A percentile compares a stretch with the other conserved stretches of the same genome.
Conservation (phyloP, 2,329 filamentous ascomycete species). For the Eutypella sp. region DNA sequence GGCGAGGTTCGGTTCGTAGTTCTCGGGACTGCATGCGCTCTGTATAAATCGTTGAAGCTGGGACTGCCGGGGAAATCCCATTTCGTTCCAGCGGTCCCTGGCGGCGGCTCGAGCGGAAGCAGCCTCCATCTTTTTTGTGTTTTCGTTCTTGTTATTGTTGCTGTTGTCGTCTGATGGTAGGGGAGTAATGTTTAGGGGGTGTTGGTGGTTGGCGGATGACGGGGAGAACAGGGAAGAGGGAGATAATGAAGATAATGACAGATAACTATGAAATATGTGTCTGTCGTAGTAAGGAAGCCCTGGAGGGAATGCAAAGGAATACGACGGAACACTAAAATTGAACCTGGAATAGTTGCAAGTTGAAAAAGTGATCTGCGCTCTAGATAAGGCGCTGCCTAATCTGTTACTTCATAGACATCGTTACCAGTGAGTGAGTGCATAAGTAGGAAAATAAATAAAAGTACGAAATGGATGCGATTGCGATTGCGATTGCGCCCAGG, state of each 20-base stretch:
- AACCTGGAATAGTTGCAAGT: too few relatives aligned
- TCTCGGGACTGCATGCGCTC: conserved; percentile 92
- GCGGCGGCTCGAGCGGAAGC: conserved; percentile 92
- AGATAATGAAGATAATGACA: not conserved
- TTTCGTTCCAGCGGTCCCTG: conserved; percentile 86
- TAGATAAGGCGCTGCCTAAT: not conserved
- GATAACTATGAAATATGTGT: not conserved
- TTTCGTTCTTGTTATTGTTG: conserved; percentile 12
- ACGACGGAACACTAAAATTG: too few relatives aligned
- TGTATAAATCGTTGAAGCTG: conserved; percentile 94
- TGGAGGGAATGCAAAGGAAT: too few relatives aligned
- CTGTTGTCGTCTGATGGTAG: conserved; percentile 5
- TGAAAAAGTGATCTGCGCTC: not conserved
- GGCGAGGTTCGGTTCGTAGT: conserved; percentile 96
- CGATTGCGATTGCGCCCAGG: not conserved
- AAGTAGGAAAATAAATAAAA: too few relatives aligned
- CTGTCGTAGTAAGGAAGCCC: not conserved
- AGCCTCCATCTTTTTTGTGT: conserved; percentile 79
- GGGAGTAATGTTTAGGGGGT: conserved; percentile 1
- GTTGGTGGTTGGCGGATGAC: conserved; percentile 11
- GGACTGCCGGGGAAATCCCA: conserved; percentile 72
- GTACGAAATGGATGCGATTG: not conserved
- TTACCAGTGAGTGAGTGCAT: not conserved
- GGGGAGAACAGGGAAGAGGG: not conserved
- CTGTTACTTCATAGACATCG: not conserved